phyloP scores from a whole-genome alignment of 495 filamentous ascomycete genomes.

The Lasiosphaeris hirsuta region DNA sequence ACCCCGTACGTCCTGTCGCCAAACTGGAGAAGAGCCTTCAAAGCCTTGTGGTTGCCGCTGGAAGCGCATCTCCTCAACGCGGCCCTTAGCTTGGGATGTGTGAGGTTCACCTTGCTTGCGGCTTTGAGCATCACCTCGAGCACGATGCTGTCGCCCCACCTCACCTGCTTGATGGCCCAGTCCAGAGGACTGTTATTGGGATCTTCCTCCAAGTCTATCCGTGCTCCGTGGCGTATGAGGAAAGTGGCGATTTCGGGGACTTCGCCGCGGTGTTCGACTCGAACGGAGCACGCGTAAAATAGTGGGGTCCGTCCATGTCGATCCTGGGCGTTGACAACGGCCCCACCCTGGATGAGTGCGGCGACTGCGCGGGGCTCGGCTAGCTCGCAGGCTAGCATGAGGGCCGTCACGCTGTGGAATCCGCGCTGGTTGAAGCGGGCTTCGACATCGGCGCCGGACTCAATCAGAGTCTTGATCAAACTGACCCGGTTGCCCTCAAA shows the following conservation, averaged over 20 bases:
- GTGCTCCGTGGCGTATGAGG: conserved; percentile 17
- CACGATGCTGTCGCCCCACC: conserved; percentile 20
- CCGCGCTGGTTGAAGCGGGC: conserved; percentile 25
- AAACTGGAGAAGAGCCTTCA: conserved; percentile 20
- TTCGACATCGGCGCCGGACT: conserved; percentile 24
- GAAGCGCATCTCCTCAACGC: conserved; percentile 19
- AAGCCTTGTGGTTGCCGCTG: conserved; percentile 23
- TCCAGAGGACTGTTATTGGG: conserved; percentile 20
- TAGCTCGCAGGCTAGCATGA: conserved; percentile 30
- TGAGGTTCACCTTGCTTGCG: conserved; percentile 16
- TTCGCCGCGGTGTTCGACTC: conserved; percentile 22
- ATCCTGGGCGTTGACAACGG: conserved; percentile 24
- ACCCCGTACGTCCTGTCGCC: conserved; percentile 13
- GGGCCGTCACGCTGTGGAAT: conserved; percentile 18
- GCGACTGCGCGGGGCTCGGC: conserved; percentile 21
- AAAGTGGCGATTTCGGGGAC: conserved; percentile 20
- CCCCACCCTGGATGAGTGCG: conserved; percentile 18
- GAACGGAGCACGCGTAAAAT: conserved; percentile 18
- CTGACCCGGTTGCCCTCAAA: conserved; percentile 24
- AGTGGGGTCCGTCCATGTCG: conserved; percentile 19
- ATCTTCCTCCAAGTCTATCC: conserved; percentile 26
- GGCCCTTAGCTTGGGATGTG: conserved; percentile 14
- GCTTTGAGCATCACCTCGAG: conserved; percentile 21
- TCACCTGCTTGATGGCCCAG: conserved; percentile 23
- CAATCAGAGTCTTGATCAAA: conserved; percentile 24